Evolutionary conservation across 176 grass and related monocot genomes (phyloP), one percentile per base, ranked within the genome.

Genomic region (Olyra latifolia): DNA sequence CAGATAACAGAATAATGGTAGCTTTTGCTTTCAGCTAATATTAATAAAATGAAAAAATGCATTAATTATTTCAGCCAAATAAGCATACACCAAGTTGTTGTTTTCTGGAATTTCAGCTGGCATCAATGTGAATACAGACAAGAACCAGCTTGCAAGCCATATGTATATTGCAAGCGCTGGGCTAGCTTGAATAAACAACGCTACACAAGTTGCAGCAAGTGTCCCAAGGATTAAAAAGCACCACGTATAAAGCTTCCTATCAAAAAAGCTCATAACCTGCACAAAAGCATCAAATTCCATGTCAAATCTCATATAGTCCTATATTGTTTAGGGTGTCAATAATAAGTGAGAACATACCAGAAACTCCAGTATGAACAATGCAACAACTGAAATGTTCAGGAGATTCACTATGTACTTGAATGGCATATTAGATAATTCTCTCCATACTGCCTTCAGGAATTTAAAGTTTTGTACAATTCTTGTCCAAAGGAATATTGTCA

Each of bases 21-120:
- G 76, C 12, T 43, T 69, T 62, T 77, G 23, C 30, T 71, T 39
- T 35, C 57, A 64, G 29, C 39, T 27, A 35, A 68, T 55, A 73
- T 40, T 24, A 27, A 80, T 6, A 53, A 74, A 78, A 78, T 50
- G 30, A 50, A 72, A 64, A 74, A 62, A 48, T 42, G 38, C 23
- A 82, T 69, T 15, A 69, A 66, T 66, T 19, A 5, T 60, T 23
- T 82, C 14, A 71, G 40, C 10, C 19, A 66, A 92, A 76, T 69
- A 80, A 89, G 43, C 79, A 82, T 92, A 97, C 95, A 97, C 91
- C 69, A 97, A 91, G 79, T 84, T 90, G 71, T 92, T 97, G 78
- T 97, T 94, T 84, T 97, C 91, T 70, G 95, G 95, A 77, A 97
- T 94, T 94, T 94, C 95, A 71, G 95, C 95, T 58, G 95, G 91